Base-by-base conservation (phyloP, 495 filamentous ascomycete species). In the Hyaloscypha bicolor region DNA sequence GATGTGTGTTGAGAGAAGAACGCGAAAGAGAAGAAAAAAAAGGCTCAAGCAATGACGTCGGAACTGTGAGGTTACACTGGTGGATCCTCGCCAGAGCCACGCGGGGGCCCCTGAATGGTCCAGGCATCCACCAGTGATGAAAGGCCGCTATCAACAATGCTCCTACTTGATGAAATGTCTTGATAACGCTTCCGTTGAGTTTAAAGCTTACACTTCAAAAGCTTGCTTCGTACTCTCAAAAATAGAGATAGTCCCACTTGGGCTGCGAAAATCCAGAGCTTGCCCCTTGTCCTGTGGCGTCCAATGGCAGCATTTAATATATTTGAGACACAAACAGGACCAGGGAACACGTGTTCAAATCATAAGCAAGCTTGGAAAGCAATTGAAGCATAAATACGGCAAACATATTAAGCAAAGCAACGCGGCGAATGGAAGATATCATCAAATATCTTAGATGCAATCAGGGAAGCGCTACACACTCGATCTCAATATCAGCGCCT, bases 401-500 rank as follows among this genome's bases (percentile, higher is more conserved):
- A 48, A 48, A 48, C 16, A 48, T 19, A 48, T 48, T 6, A 48
- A 14, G 42, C 42, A 48, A 48, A 48, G 42, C 42, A 48, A 48
- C 42, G 42, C 42, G 9, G 16, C 42, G 16, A 19, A 48, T 4
- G 9, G 4, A 19, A 19, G 8, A 37, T 37, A 48, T 14, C 42
- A 19, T 48, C 11, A 48, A 48, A 16, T 48, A 48, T 19, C 2
- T 16, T 19, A 12, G 4, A 48, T 48, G 11, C 9, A 14, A 48
- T 67, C 52, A 68, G 11, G 80, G 90, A 79, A 91, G 87, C 76
- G 88, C 89, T 79, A 91, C 87, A 78, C 90, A 92, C 85, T 97
- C 94, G 77, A 98, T 97, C 87, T 97, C 94, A 62, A 97, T 88
- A 60, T 88, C 86, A 58, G 93, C 93, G 42, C 88, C 90, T 86